Percentiles rank a stretch among this genome's conserved stretches.
phyloP scores from a whole-genome alignment of 805 yeast species.

The Ogataea minuta region DNA sequence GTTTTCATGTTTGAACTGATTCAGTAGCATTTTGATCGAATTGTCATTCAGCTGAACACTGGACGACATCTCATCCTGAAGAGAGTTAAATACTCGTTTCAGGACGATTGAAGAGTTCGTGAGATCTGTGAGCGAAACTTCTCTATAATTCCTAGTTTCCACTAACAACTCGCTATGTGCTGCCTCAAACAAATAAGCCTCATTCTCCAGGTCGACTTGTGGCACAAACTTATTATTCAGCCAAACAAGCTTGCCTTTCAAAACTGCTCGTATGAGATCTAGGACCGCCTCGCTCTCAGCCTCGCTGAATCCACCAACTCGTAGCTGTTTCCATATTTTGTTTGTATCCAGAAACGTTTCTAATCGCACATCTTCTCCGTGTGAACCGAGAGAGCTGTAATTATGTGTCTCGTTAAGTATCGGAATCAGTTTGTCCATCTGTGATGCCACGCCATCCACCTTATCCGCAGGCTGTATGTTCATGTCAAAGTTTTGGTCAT shows the following conservation, averaged over 20 bases:
- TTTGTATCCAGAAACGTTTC: slow-evolving; percentile 59
- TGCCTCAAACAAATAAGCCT: slow-evolving; percentile 83
- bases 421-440: slow-evolving; percentile 14
- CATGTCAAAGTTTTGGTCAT: slow-evolving; percentile 23
- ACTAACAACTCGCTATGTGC: slow-evolving; percentile 84
- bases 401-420: slow-evolving; percentile 7
- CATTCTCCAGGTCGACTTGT: slow-evolving; percentile 77
- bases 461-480: slow-evolving; percentile 11
- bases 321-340: slow-evolving; percentile 52
- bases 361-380: slow-evolving; percentile 25
- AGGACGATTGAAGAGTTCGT: slow-evolving; percentile 64
- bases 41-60: slow-evolving; percentile 62
- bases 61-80: slow-evolving; percentile 72
- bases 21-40: slow-evolving; percentile 69
- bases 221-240: slow-evolving; percentile 49
- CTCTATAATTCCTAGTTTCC: slow-evolving; percentile 73
- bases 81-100: slow-evolving; percentile 67
- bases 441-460: slow-evolving; percentile 13
- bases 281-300: slow-evolving; percentile 61
- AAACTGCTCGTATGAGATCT: slow-evolving; percentile 37
- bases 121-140: slow-evolving; percentile 62
- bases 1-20: slow-evolving; percentile 84
- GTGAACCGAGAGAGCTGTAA: not conserved
- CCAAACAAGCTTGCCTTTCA: slow-evolving; percentile 42
- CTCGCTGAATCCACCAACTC: slow-evolving; percentile 55